Evolutionary conservation across 441 rosid species (phyloP).

Genomic region (Adansonia rubrostipa): DNA sequence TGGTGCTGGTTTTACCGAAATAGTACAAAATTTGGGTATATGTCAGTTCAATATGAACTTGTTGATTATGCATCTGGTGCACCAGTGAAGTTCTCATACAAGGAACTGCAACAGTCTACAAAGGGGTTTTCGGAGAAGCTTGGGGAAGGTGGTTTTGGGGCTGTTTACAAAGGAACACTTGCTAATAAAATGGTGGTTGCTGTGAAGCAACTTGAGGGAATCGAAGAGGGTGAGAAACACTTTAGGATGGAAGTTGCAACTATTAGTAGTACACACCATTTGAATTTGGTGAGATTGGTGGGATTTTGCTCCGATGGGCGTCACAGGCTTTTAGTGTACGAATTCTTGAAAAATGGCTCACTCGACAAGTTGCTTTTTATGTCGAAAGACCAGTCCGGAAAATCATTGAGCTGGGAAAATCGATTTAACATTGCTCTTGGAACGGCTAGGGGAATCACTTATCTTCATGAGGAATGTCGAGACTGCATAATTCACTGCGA

Average conservation of each 20-base stretch:
- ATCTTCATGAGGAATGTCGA: conserved; percentile 34
- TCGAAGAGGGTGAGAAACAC: conserved; percentile 66
- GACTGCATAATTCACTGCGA: conserved; percentile 32
- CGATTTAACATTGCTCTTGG: conserved; percentile 37
- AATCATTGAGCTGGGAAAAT: conserved; percentile 40
- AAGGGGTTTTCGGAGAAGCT: conserved; percentile 62
- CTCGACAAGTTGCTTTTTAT: conserved; percentile 56
- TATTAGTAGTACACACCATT: conserved; percentile 67
- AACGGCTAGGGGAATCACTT: conserved; percentile 30
- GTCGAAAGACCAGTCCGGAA: conserved; percentile 30
- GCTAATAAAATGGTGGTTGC: conserved; percentile 52
- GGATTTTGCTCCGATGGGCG: conserved; percentile 66
- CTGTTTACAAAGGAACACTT: conserved; percentile 69
- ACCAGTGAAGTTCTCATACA: conserved; percentile 63
- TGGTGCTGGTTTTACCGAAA: conserved; percentile 57
- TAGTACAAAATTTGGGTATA: conserved; percentile 38
- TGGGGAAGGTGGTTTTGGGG: conserved; percentile 68
- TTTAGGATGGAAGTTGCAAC: conserved; percentile 71
- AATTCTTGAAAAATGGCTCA: conserved; percentile 63
- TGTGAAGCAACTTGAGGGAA: conserved; percentile 65
- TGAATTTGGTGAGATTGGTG: conserved; percentile 60
- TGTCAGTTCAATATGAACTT: conserved; percentile 55
- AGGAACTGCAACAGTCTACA: conserved; percentile 52
- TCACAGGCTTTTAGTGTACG: conserved; percentile 62
- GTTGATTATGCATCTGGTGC: conserved; percentile 70